A percentile compares a stretch with the other conserved stretches of the same genome.
These are phyloP conservation scores for Talaromyces albobiverticillius DNA, from an alignment of 2,329 filamentous ascomycete genomes.

Conservation along the genomic window DNA sequence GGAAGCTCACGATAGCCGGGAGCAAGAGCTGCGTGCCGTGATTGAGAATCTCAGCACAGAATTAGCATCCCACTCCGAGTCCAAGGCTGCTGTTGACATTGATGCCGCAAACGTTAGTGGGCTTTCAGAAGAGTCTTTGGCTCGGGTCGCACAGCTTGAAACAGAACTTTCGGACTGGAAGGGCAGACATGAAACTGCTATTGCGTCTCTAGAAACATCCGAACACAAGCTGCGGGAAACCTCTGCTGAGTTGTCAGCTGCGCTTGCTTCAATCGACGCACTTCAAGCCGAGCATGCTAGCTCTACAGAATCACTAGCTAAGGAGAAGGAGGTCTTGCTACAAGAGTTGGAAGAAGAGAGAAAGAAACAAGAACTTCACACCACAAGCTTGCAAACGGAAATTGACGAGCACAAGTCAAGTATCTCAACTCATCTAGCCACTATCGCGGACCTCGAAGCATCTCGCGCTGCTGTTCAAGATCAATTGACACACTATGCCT, in stretches of 20 bases:
- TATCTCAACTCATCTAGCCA: conserved; percentile 65
- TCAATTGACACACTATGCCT: conserved; percentile 65
- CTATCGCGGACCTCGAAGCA: conserved; percentile 71
- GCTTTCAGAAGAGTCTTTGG: conserved; percentile 43
- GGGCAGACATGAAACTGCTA: conserved; percentile 66
- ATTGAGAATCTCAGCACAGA: conserved; percentile 57
- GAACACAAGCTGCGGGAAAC: conserved; percentile 71
- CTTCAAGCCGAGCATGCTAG: conserved; percentile 42
- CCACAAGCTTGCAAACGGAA: conserved; percentile 65
- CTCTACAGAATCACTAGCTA: conserved; percentile 25
- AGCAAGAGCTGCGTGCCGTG: conserved; percentile 71
- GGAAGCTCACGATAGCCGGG: conserved; percentile 67
- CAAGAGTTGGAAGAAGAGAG: conserved; percentile 51
- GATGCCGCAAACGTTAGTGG: neutral
- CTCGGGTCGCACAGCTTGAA: conserved; percentile 65
- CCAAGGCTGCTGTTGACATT: neutral
- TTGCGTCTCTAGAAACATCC: conserved; percentile 68
- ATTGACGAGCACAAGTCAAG: conserved; percentile 78
- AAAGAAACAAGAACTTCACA: conserved; percentile 57
- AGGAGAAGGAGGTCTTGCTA: conserved; percentile 39
- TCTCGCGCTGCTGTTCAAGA: conserved; percentile 64
- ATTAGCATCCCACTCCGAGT: neutral
- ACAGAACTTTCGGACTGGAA: conserved; percentile 73
- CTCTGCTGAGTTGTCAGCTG: conserved; percentile 70
- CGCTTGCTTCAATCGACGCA: conserved; percentile 53